Evolutionary conservation across 371 early-diverging fungal species (phyloP).

Genomic region (Mucor mucedo): DNA sequence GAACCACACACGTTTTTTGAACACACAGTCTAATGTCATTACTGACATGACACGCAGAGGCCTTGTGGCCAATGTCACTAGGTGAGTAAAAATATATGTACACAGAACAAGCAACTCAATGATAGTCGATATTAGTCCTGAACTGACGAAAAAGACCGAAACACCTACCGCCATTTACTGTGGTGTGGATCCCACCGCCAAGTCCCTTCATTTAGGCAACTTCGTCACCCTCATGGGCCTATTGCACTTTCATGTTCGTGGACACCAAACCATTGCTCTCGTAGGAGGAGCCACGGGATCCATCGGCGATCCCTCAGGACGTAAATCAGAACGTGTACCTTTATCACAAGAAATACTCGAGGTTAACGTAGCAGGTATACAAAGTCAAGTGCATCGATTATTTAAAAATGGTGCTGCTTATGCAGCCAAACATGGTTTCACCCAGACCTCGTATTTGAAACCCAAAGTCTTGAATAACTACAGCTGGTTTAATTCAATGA

Average conservation of each 20-base stretch:
- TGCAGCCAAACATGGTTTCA: slow-evolving; percentile 54
- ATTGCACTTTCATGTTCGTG: slow-evolving; percentile 84
- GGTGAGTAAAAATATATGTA: slow-evolving; percentile 20
- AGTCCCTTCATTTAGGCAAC: slow-evolving; percentile 90
- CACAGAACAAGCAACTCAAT: not conserved
- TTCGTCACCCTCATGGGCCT: slow-evolving; percentile 84
- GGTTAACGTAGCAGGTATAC: slow-evolving; percentile 72
- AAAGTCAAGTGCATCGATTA: slow-evolving; percentile 71
- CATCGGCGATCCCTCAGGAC: slow-evolving; percentile 94
- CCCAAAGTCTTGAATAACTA: slow-evolving; percentile 80
- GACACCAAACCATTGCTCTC: slow-evolving; percentile 84
- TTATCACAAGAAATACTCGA: slow-evolving; percentile 61
- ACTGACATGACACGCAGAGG: slow-evolving; percentile 44
- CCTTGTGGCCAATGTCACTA: slow-evolving; percentile 43
- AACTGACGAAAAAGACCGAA: slow-evolving; percentile 51
- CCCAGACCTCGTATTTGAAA: slow-evolving; percentile 17
- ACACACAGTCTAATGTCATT: slow-evolving; percentile 36
- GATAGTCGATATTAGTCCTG: slow-evolving; percentile 41
- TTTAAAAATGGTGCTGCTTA: slow-evolving; percentile 72
- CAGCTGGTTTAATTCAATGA: slow-evolving; percentile 81
- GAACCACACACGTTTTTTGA: slow-evolving; percentile 9
- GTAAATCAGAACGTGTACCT: slow-evolving; percentile 78
- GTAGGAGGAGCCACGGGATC: slow-evolving; percentile 95
- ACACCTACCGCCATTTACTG: slow-evolving; percentile 74
- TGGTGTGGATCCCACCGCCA: slow-evolving; percentile 97